phyloP scores from a whole-genome alignment of 257 asterid genomes.

The Catharanthus roseus region DNA sequence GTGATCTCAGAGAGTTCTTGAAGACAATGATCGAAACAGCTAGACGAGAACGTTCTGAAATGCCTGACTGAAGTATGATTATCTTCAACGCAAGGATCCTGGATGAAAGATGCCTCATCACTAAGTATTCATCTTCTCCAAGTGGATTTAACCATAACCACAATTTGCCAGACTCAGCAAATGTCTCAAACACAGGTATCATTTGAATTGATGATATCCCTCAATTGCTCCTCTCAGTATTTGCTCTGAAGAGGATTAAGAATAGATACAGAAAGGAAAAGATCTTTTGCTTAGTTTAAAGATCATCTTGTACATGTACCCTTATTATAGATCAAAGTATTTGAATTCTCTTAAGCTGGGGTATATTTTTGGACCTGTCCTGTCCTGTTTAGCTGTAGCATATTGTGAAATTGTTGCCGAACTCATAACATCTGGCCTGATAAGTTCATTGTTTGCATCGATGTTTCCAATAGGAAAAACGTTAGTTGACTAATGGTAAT shows the following conservation, averaged over 20 bases:
- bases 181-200: neutral
- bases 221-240: neutral
- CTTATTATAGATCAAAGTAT: neutral
- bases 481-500: too few relatives aligned
- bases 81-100: neutral
- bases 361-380: neutral
- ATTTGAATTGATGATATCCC: too few relatives aligned
- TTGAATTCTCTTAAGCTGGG: neutral
- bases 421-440: too few relatives aligned
- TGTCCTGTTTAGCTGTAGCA: neutral
- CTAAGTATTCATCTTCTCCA: neutral
- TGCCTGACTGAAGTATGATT: slow-evolving; percentile 38
- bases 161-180: neutral
- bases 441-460: too few relatives aligned
- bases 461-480: too few relatives aligned
- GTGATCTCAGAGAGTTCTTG: slow-evolving; percentile 60
- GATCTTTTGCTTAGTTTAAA: neutral
- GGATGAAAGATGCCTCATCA: neutral
- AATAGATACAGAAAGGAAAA: neutral
- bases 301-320: neutral
- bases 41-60: slow-evolving; percentile 57
- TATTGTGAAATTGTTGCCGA: neutral
- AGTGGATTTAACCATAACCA: neutral
- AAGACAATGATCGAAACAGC: slow-evolving; percentile 66
- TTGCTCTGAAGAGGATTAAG: neutral